Base-by-base conservation (phyloP, 176 grass and related monocot genomes). In the Paspalum vaginatum region DNA sequence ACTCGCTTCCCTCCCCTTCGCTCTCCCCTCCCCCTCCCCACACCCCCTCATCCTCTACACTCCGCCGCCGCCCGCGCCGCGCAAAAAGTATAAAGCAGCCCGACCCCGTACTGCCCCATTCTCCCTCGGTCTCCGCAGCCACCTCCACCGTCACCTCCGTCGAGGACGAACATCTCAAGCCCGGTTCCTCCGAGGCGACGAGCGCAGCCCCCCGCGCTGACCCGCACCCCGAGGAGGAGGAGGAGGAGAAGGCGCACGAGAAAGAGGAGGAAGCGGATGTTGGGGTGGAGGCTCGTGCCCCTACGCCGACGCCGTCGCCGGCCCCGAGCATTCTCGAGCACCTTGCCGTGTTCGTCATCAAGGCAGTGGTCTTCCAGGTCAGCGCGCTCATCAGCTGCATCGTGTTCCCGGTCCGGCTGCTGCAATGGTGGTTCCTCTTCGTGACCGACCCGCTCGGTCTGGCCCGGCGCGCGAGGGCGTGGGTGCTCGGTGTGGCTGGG, bases 291-390 rank as follows among this genome's bases (percentile, higher is more conserved):
- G 72, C 64, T 0, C 16, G 0, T 58, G 22, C 57, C 17, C 17
- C 47, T 60, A 2, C 45, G 22, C 64, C 85, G 3, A 22, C 44
- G 16, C 74, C 74, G 56, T 1, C 73, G 38, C 75, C 68, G 18
- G 2, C 43, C 47, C 59, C 62, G 44, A 68, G 61, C 75, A 42
- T 88, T 37, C 74, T 93, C 70, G 92, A 91, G 57, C 68, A 61
- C 42, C 45, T 89, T 9, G 81, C 74, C 15, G 40, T 83, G 58
- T 77, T 95, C 66, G 80, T 91, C 54, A 74, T 98, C 59, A 95
- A 79, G 21, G 92, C 86, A 3, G 85, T 98, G 32, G 65, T 79
- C 6, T 95, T 93, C 76, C 92, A 95, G 61, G 77, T 95, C 48
- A 65, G 75, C 78, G 58, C 93, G 25, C 77, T 98, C 21, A 61